Evolutionary conservation across 2,329 filamentous ascomycete genomes (phyloP).

Genomic region (Scytalidium lignicola): DNA sequence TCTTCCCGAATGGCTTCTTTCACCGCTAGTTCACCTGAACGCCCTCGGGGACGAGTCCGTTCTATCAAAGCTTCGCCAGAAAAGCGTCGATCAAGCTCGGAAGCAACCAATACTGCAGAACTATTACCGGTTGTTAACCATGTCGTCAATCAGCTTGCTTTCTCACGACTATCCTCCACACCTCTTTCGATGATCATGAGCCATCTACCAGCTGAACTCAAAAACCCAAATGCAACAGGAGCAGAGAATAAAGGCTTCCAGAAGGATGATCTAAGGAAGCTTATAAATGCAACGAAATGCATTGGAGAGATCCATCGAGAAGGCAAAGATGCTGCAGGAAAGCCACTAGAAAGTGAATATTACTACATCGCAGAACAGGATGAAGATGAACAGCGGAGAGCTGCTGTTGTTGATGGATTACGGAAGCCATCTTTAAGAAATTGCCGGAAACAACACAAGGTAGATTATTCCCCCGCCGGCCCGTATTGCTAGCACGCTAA

Average conservation of each 20-base stretch:
- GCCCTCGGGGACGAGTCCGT: constrained; percentile 18
- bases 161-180: constrained; percentile 85
- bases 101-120: constrained; percentile 33
- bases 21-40: constrained; percentile 58
- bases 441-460: constrained; percentile 96
- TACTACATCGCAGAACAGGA: constrained; percentile 93
- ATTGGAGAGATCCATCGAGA: constrained; percentile 85
- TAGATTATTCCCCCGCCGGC: constrained; percentile 44
- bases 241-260: constrained; percentile 42
- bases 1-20: constrained; percentile 79
- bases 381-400: constrained; percentile 68
- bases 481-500: constrained; percentile 7
- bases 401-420: constrained; percentile 77
- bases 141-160: constrained; percentile 91
- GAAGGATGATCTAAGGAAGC: constrained; percentile 58
- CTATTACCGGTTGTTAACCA: constrained; percentile 64
- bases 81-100: constrained; percentile 17
- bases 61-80: constrained; percentile 19
- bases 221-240: constrained; percentile 28
- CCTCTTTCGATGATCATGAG: constrained; percentile 85
- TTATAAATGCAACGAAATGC: constrained; percentile 71
- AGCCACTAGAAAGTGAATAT: constrained; percentile 90
- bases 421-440: constrained; percentile 83
- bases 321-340: constrained; percentile 94
- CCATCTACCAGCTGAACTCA: constrained; percentile 69